A percentile compares a stretch with the other conserved stretches of the same genome.
Conservation (phyloP, 345 rosid species). For the Citrus australasica region DNA sequence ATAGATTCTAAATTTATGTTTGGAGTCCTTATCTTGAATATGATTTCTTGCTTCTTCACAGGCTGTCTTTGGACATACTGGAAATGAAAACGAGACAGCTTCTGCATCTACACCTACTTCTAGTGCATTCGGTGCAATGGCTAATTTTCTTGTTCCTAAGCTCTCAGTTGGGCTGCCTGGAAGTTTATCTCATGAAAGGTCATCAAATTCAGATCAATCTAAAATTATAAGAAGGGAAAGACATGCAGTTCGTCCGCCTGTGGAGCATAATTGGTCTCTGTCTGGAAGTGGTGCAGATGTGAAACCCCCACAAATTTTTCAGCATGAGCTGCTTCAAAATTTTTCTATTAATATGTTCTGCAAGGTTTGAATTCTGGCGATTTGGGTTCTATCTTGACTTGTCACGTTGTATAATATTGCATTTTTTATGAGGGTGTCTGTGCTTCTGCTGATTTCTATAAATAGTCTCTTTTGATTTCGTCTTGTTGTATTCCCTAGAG, state of each 20-base stretch:
- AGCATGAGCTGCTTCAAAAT: constrained; percentile 97
- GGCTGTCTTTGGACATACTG: constrained; percentile 77
- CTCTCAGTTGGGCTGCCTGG: constrained; percentile 85
- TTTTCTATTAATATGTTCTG: constrained; percentile 96
- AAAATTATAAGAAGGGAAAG: constrained; percentile 74
- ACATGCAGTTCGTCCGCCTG: constrained; percentile 88
- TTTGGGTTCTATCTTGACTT: background rate
- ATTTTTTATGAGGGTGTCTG: background rate
- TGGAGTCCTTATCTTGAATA: constrained; percentile 12
- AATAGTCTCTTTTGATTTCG: background rate
- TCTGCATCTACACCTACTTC: constrained; percentile 54
- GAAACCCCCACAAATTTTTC: constrained; percentile 92
- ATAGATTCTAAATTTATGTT: constrained; percentile 1
- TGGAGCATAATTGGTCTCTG: constrained; percentile 93
- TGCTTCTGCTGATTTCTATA: background rate
- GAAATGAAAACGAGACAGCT: constrained; percentile 52
- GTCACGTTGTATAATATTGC: background rate
- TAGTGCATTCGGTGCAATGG: constrained; percentile 96
- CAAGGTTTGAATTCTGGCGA: constrained; percentile 67
- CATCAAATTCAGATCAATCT: constrained; percentile 57
- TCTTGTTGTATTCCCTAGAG: background rate
- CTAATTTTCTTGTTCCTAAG: constrained; percentile 97
- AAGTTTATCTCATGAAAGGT: constrained; percentile 61
- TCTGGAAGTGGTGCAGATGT: constrained; percentile 55
- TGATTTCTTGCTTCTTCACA: constrained; percentile 24